A percentile compares a stretch with the other conserved stretches of the same genome.
Evolutionary conservation across 495 filamentous ascomycete species (phyloP).

Genomic region (Podospora fimiseda): DNA sequence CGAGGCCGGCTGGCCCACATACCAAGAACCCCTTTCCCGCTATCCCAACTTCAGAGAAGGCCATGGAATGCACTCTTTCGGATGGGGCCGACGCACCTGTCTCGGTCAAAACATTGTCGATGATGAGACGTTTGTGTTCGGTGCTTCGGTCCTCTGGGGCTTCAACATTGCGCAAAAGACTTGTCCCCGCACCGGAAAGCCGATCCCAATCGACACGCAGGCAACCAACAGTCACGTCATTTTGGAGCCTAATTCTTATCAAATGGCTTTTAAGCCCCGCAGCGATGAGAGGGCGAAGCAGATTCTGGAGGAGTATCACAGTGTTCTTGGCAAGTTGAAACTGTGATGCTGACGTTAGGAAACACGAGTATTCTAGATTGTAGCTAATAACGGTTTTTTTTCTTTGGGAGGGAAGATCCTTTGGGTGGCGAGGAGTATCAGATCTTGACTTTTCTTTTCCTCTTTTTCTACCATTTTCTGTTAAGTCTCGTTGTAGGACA

Average conservation of each 20-base stretch:
- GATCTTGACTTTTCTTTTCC: not conserved
- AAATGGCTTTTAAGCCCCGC: slow-evolving; percentile 34
- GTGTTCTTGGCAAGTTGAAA: slow-evolving; percentile 25
- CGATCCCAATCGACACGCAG: slow-evolving; percentile 44
- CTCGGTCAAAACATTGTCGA: slow-evolving; percentile 59
- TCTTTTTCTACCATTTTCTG: not conserved
- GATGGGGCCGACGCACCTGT: slow-evolving; percentile 59
- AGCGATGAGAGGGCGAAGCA: slow-evolving; percentile 26
- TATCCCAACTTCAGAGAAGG: slow-evolving; percentile 50
- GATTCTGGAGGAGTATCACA: slow-evolving; percentile 31
- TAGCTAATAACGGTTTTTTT: too few species aligned
- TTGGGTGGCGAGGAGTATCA: too few species aligned
- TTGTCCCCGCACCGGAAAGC: slow-evolving; percentile 34
- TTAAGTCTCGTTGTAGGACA: too few species aligned
- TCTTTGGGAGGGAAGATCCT: too few species aligned
- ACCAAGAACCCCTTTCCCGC: slow-evolving; percentile 44
- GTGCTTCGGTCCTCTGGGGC: slow-evolving; percentile 40
- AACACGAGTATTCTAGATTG: not conserved
- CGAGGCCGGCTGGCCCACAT: slow-evolving; percentile 48
- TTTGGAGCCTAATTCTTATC: slow-evolving; percentile 38
- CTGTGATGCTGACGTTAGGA: slow-evolving; percentile 8
- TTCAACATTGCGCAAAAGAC: slow-evolving; percentile 42
- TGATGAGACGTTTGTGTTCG: slow-evolving; percentile 47
- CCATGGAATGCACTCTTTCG: slow-evolving; percentile 48
- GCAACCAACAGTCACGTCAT: slow-evolving; percentile 45